Evolutionary conservation across 768 basidiomycete genomes (phyloP), one percentile per base, ranked within the genome.

Genomic region (Leucocoprinus leucothites): DNA sequence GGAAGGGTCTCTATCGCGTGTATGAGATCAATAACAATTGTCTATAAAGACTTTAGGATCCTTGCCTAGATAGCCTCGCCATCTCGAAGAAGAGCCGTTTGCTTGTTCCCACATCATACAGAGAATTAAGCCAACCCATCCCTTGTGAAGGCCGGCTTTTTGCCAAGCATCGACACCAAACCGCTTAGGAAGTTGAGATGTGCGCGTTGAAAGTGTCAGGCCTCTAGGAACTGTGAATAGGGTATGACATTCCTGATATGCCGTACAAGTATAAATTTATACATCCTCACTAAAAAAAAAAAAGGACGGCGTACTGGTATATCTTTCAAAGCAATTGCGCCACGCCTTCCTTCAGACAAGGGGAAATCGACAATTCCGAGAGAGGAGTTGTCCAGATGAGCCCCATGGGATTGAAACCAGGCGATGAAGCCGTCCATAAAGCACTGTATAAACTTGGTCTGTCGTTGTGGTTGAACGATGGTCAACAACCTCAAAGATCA

Each of bases 81-180:
- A 91, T 51, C 72, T 82, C 46, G 91, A 88, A 18, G 74, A 64
- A 2, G 71, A 54, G 0, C 85, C 84, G 59, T 78, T 78, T 3
- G 85, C 80, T 51, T 81, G 82, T 69, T 99, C 97, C 90, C 91
- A 97, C 89, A 98, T 92, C 85, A 99, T 88, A 59, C 87, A 91
- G 36, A 98, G 74, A 56, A 99, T 98, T 43, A 98, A 71, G 2
- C 89, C 88, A 1, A 80, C 74, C 97, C 97, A 99, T 7, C 93
- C 86, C 53, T 80, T 70, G 48, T 86, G 75, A 56, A 98, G 68
- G 18, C 72, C 69, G 53, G 74, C 67, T 21, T 67, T 68, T 59
- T 73, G 81, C 94, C 94, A 98, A 26, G 78, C 79, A 9, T 77
- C 74, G 6, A 70, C 48, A 16, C 87, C 85, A 44, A 98, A 76